A percentile compares a stretch with the other conserved stretches of the same genome.
phyloP scores from a whole-genome alignment of 495 filamentous ascomycete genomes.

The Chaetomium cochliodes region DNA sequence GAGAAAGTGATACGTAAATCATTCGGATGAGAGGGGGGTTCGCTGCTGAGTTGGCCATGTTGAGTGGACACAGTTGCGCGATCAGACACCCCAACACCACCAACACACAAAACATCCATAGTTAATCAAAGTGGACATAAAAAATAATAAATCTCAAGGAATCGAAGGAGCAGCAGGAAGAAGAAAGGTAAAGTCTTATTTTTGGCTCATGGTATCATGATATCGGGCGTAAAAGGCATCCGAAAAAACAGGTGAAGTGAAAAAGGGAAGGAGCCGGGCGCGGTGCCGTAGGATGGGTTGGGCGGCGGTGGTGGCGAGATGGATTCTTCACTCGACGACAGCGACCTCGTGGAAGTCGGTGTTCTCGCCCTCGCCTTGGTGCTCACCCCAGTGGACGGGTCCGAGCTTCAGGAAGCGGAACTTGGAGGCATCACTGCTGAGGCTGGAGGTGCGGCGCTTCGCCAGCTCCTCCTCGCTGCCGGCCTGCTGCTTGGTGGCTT shows the following conservation, averaged over 20 bases:
- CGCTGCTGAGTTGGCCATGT: neutral
- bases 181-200: neutral
- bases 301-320: neutral
- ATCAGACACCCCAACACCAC: neutral
- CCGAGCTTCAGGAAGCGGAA: constrained; percentile 50
- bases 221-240: constrained; percentile 9
- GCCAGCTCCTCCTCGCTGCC: constrained; percentile 1
- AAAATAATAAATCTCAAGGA: neutral
- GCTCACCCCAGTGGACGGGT: constrained; percentile 53
- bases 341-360: constrained; percentile 47
- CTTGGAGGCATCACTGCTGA: constrained; percentile 39
- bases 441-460: constrained; percentile 40
- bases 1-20: constrained; percentile 15
- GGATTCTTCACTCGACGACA: constrained; percentile 41
- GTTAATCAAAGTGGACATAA: neutral
- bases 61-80: neutral
- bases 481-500: constrained; percentile 20
- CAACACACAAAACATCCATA: too few relatives aligned
- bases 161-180: neutral
- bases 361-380: constrained; percentile 45
- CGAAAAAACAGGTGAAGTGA: neutral
- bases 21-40: neutral
- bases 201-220: constrained; percentile 10
- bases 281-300: too few relatives aligned
- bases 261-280: neutral